These are phyloP conservation scores for Solanum sitiens DNA, from an alignment of 257 asterid genomes.

Conservation along the genomic window DNA sequence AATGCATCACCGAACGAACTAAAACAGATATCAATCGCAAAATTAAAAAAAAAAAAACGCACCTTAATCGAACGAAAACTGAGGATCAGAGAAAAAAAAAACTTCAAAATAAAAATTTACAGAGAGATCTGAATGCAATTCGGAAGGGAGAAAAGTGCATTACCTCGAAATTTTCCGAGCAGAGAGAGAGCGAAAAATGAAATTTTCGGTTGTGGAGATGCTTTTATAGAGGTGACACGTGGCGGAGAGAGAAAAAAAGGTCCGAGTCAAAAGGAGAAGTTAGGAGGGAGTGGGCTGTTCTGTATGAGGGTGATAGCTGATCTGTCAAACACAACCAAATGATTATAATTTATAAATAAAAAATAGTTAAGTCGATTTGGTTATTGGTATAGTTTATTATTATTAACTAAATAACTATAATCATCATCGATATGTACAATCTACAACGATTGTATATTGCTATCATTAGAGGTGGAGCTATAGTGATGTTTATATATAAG, in stretches of 20 bases:
- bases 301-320: not conserved
- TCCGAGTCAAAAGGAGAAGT: not conserved
- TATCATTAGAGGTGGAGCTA: too few species aligned
- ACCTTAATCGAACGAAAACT: not conserved
- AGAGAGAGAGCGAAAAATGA: not conserved
- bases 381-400: too few species aligned
- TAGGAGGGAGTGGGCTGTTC: not conserved
- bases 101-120: not conserved
- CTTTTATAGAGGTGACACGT: not conserved
- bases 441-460: too few species aligned
- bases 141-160: not conserved
- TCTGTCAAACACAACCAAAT: not conserved
- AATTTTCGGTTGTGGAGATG: not conserved
- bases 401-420: too few species aligned
- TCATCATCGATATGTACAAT: too few species aligned
- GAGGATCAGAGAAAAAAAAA: not conserved
- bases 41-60: too few species aligned
- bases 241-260: not conserved
- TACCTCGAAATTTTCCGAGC: not conserved
- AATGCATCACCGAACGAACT: not conserved
- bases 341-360: too few species aligned
- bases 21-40: not conserved
- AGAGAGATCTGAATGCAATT: not conserved
- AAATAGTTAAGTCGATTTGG: too few species aligned
- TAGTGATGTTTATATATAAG: too few species aligned